Evolutionary conservation across 164 flowering plant genomes (phyloP), one percentile per base, ranked within the genome.

Genomic region (Warburgia ugandensis): DNA sequence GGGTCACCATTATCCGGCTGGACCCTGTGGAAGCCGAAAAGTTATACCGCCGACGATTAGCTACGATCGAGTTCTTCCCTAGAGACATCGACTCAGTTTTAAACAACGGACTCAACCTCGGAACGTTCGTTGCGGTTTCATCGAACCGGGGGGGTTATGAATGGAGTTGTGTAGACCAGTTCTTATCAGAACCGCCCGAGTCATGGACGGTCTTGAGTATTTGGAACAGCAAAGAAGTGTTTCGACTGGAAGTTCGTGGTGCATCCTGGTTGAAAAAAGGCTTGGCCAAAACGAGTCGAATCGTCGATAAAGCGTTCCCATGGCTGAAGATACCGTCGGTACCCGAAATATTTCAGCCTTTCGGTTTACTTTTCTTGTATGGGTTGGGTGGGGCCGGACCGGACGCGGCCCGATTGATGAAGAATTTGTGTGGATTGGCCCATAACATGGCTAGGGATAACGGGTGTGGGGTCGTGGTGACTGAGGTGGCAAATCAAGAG

Each of bases 51-150:
- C 69, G 67, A 42, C 78, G 78, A 0, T 79, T 80, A 75, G 66
- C 92, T 48, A 80, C 96, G 40, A 78, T 79, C 19, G 99, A 92
- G 80, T 92, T 92, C 68, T 89, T 88, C 71, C 99, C 99, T 0
- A 75, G 90, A 6, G 99, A 92, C 72, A 84, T 92, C 36, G 92
- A 82, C 73, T 38, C 84, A 5, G 76, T 92, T 1, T 67, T 92
- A 23, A 61, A 61, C 55, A 86, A 89, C 69, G 62, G 59, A 11
- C 95, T 88, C 62, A 72, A 16, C 27, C 79, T 89, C 3, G 99
- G 95, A 25, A 92, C 99, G 3, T 89, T 77, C 66, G 41, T 92
- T 2, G 95, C 99, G 17, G 74, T 89, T 0, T 81, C 83, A 0
- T 54, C 61, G 13, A 70, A 61, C 4, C 3, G 6, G 7, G 16